Evolutionary conservation across 495 filamentous ascomycete genomes (phyloP).

Genomic region (Penicillium chermesinum): DNA sequence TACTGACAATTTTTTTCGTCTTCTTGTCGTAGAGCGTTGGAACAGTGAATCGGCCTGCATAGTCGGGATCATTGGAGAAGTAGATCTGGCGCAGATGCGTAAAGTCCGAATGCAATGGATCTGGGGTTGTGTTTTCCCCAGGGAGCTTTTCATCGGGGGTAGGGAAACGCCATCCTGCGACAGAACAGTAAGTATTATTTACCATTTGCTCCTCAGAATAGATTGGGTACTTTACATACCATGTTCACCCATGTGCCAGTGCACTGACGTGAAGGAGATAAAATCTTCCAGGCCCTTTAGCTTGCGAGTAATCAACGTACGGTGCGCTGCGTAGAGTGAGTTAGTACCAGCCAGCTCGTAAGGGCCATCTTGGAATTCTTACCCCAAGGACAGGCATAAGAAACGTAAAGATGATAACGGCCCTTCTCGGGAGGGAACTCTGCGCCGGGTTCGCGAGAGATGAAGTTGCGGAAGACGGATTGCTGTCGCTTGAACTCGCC

Average conservation of each 20-base stretch:
- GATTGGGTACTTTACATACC: constrained; percentile 32
- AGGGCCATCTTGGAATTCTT: constrained; percentile 18
- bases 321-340: constrained; percentile 45
- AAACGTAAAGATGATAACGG: constrained; percentile 68
- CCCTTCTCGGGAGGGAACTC: constrained; percentile 63
- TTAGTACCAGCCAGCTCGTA: background rate
- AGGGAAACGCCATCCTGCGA: constrained; percentile 72
- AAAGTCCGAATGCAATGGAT: constrained; percentile 47
- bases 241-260: constrained; percentile 62
- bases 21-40: constrained; percentile 62
- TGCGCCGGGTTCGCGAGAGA: constrained; percentile 58
- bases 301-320: constrained; percentile 60
- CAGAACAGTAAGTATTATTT: background rate
- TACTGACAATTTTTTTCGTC: constrained; percentile 51
- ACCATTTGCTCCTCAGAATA: background rate
- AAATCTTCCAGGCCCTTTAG: constrained; percentile 65
- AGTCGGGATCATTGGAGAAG: constrained; percentile 54
- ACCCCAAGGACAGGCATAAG: constrained; percentile 71
- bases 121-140: constrained; percentile 49
- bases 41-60: constrained; percentile 57
- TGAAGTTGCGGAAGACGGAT: constrained; percentile 66
- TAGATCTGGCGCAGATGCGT: constrained; percentile 59
- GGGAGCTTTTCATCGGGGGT: constrained; percentile 59
- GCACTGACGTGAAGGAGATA: constrained; percentile 60
- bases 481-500: constrained; percentile 86